Conservation (phyloP, 495 filamentous ascomycete genomes). For the Penicillium riverlandense region DNA sequence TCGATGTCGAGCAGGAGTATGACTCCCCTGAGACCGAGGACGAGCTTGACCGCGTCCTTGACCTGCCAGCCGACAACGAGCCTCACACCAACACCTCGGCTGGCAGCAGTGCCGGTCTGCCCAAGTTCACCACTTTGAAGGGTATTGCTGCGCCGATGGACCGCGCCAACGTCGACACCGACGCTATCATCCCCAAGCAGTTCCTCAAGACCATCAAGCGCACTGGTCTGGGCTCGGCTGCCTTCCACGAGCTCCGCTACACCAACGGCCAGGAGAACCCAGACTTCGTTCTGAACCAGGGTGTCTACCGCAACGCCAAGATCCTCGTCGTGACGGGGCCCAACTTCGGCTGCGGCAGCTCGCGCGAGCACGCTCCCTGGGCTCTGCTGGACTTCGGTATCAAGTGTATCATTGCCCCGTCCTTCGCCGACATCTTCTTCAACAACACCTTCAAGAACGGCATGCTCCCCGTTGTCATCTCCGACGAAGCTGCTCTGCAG, state of each 20-base stretch:
- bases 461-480: conserved; percentile 84
- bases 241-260: conserved; percentile 80
- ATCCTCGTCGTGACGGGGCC: conserved; percentile 88
- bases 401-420: conserved; percentile 85
- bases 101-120: conserved; percentile 56
- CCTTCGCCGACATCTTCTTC: conserved; percentile 96
- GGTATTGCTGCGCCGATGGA: conserved; percentile 88
- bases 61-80: conserved; percentile 65
- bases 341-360: conserved; percentile 95
- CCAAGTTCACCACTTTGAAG: conserved; percentile 73
- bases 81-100: conserved; percentile 50
- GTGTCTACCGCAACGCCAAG: conserved; percentile 77
- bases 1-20: conserved; percentile 51
- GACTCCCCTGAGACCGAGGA: conserved; percentile 74
- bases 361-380: conserved; percentile 95
- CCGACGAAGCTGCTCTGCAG: conserved; percentile 56
- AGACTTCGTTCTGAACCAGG: conserved; percentile 84
- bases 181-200: conserved; percentile 98
- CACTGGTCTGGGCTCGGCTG: conserved; percentile 79
- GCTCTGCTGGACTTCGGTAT: conserved; percentile 95
- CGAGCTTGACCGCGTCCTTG: conserved; percentile 67
- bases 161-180: conserved; percentile 86
- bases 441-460: conserved; percentile 99
- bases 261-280: conserved; percentile 68
- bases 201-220: conserved; percentile 99